Conservation (phyloP, 306 rosid genomes). For the Hylodesmum podocarpum region DNA sequence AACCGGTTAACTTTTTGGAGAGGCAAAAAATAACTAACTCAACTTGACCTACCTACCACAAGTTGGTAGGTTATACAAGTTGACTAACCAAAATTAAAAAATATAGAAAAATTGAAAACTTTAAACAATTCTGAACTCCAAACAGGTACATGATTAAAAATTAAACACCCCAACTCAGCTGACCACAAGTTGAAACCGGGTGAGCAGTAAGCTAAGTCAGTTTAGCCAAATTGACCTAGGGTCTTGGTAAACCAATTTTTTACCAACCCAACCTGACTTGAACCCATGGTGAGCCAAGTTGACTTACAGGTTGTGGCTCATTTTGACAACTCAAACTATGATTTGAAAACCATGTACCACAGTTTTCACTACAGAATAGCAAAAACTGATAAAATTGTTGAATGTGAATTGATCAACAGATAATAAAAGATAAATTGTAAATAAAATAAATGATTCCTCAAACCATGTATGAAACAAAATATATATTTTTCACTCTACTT, state of each 20-base stretch:
- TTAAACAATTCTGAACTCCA: neutral
- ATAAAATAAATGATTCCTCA: neutral
- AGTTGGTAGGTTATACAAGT: neutral
- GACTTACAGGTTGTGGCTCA: too few relatives aligned
- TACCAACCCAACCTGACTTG: too few relatives aligned
- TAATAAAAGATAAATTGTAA: slow-evolving; percentile 17
- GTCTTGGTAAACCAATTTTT: neutral
- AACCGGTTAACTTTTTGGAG: neutral
- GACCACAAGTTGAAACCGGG: neutral
- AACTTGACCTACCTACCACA: neutral
- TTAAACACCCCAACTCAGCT: neutral
- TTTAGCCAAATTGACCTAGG: neutral
- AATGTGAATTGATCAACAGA: slow-evolving; percentile 1
- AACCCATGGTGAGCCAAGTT: too few relatives aligned
- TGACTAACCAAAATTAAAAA: neutral
- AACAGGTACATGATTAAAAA: neutral
- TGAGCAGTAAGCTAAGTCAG: neutral
- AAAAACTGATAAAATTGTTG: neutral
- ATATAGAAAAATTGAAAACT: neutral
- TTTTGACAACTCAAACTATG: neutral
- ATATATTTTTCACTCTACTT: neutral
- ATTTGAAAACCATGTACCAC: slow-evolving; percentile 1
- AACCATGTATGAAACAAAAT: neutral
- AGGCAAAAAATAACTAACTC: too few relatives aligned
- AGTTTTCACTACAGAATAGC: neutral